Conservation (phyloP, 2,329 filamentous ascomycete genomes). For the Metarhizium brunneum region DNA sequence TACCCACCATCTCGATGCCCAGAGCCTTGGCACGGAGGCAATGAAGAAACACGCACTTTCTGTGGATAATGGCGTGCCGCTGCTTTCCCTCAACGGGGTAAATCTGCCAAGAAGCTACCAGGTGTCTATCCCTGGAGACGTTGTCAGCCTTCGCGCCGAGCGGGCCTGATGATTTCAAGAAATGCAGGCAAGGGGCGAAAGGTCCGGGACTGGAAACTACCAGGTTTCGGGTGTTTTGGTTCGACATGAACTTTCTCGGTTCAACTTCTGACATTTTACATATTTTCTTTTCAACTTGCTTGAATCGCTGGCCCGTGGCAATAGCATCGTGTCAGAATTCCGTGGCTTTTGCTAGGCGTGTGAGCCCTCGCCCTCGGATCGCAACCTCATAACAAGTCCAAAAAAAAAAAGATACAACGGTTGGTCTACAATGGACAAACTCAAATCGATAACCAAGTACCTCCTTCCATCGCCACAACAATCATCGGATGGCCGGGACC, state of each 20-base stretch:
- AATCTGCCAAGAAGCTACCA: neutral
- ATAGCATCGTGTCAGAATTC: too few relatives aligned
- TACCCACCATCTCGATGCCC: neutral
- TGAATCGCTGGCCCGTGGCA: too few relatives aligned
- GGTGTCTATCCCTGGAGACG: slow-evolving; percentile 1
- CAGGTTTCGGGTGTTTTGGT: too few relatives aligned
- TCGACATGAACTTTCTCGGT: too few relatives aligned
- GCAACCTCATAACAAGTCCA: neutral
- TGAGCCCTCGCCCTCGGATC: too few relatives aligned
- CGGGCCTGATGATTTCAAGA: neutral
- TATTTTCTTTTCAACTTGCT: too few relatives aligned
- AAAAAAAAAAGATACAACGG: neutral
- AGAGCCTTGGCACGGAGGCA: neutral
- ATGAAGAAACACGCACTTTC: neutral
- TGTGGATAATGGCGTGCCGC: neutral
- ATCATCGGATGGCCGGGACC: slow-evolving; percentile 35
- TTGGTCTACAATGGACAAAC: neutral
- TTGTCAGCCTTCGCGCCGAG: neutral
- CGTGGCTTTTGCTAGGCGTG: too few relatives aligned
- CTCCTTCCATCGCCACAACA: slow-evolving; percentile 27
- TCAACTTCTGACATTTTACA: too few relatives aligned
- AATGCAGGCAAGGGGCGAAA: too few relatives aligned
- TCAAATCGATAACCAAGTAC: slow-evolving; percentile 8
- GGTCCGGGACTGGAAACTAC: too few relatives aligned
- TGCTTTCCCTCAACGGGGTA: neutral